Percentiles rank a stretch among this genome's conserved stretches.
Evolutionary conservation across 2,329 filamentous ascomycete species (phyloP).

Genomic region (Neofusicoccum kwambonambiense): DNA sequence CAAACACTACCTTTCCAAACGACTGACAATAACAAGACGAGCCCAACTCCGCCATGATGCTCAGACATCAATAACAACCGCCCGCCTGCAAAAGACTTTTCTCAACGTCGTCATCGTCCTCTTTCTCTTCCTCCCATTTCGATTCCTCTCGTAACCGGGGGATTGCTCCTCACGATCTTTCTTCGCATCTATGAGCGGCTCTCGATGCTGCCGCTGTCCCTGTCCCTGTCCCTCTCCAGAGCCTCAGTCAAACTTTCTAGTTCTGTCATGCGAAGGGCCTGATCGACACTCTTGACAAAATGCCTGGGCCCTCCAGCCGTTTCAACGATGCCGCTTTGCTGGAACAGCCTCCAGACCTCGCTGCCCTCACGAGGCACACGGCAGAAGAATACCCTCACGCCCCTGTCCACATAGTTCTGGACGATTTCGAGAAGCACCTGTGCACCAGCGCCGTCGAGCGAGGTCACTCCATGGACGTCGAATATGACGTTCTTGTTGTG

Average conservation of each 20-base stretch:
- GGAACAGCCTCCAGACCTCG: constrained; percentile 70
- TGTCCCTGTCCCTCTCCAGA: background rate
- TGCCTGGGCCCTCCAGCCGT: constrained; percentile 73
- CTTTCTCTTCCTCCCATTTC: too few species aligned
- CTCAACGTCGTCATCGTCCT: too few species aligned
- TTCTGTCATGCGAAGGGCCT: constrained; percentile 80
- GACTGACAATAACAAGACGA: background rate
- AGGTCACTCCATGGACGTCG: constrained; percentile 95
- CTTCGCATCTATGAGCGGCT: too few species aligned
- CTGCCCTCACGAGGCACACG: constrained; percentile 50
- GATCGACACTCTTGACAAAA: constrained; percentile 80
- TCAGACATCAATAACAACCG: too few species aligned
- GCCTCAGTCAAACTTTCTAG: constrained; percentile 53
- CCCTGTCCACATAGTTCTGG: constrained; percentile 70
- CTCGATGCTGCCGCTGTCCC: background rate
- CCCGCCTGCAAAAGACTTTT: too few species aligned
- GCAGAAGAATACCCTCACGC: constrained; percentile 75
- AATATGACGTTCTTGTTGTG: constrained; percentile 93
- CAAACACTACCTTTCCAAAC: background rate
- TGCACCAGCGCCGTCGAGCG: constrained; percentile 86
- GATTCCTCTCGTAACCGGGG: too few species aligned
- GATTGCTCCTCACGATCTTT: too few species aligned
- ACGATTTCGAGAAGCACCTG: constrained; percentile 93
- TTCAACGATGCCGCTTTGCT: constrained; percentile 79
- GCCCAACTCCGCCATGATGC: too few species aligned